Evolutionary conservation across 495 filamentous ascomycete species (phyloP).

Genomic region (Penicillium dipodomyicola): DNA sequence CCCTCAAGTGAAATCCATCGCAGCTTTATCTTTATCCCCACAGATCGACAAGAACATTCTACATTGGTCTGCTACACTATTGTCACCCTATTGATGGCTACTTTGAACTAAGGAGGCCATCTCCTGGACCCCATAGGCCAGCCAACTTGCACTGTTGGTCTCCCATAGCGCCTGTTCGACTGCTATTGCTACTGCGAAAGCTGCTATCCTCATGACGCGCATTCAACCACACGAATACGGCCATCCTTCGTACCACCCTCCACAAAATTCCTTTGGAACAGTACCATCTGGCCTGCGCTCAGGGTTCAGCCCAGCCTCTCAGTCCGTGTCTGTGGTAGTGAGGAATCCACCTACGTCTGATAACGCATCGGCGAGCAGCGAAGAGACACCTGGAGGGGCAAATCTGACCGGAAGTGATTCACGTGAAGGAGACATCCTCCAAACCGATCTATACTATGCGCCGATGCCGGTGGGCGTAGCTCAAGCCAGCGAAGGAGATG

Average conservation of each 20-base stretch:
- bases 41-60: slow-evolving; percentile 12
- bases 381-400: neutral
- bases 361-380: slow-evolving; percentile 8
- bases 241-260: slow-evolving; percentile 5
- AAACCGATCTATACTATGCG: slow-evolving; percentile 10
- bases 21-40: slow-evolving; percentile 9
- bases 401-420: neutral
- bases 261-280: neutral
- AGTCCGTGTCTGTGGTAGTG: slow-evolving; percentile 7
- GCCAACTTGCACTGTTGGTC: neutral
- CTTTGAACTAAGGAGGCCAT: neutral
- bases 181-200: neutral
- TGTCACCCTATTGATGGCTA: neutral
- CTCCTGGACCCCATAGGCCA: neutral
- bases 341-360: slow-evolving; percentile 1
- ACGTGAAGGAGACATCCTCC: slow-evolving; percentile 3
- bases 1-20: slow-evolving; percentile 3
- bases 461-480: slow-evolving; percentile 8
- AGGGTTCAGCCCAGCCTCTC: slow-evolving; percentile 5
- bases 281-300: slow-evolving; percentile 1
- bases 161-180: neutral
- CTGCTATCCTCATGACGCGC: slow-evolving; percentile 6
- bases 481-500: neutral
- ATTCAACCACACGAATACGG: slow-evolving; percentile 7
- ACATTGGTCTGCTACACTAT: neutral